Evolutionary conservation across 768 basidiomycete species (phyloP), one percentile per base, ranked within the genome.

Genomic region (Mycena vulgaris): DNA sequence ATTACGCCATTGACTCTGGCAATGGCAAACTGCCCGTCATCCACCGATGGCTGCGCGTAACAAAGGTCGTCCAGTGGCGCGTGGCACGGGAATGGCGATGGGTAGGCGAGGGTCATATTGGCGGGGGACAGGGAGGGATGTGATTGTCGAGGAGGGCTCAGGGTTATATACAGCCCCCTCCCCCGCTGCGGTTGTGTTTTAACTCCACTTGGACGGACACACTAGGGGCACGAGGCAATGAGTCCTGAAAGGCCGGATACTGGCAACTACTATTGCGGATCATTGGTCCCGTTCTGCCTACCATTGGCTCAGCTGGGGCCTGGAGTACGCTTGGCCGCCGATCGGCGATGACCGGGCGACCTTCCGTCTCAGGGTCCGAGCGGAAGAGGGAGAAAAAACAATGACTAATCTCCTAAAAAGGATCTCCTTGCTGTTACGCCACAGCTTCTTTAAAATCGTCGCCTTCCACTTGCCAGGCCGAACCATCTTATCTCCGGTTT

Each of bases 1-100:
- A 85, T 79, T 84, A 87, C 78, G 83, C 90, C 78, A 80, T 85
- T 76, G 80, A 90, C 69, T 85, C 90, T 77, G 82, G 89, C 79
- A 83, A 87, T 84, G 81, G 88, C 85, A 89, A 88, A 92, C 59
- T 80, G 81, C 25, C 80, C 81, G 21, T 75, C 78, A 23, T 72
- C 78, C 2, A 69, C 53, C n/a, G 68, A 45, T 6, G 63, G 56
- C 31, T 59, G 33, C 3, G 21, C 60, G n/a, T 63, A 69, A 30
- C 48, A 21, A 19, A 69, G 28, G 14, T 35, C 28, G 30, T 21
- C 25, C 31, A 35, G 27, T 1, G 56, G 48, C 7, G 42, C 40
- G 25, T 33, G 66, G 40, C 14, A 60, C 23, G 35, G 53, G 27
- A 59, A 63, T 6, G 68, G 68, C 17, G 62, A 13, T 6, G 63